These are phyloP conservation scores for Podosphaera xanthii DNA, from an alignment of 2,329 filamentous ascomycete species.

Conservation along the genomic window DNA sequence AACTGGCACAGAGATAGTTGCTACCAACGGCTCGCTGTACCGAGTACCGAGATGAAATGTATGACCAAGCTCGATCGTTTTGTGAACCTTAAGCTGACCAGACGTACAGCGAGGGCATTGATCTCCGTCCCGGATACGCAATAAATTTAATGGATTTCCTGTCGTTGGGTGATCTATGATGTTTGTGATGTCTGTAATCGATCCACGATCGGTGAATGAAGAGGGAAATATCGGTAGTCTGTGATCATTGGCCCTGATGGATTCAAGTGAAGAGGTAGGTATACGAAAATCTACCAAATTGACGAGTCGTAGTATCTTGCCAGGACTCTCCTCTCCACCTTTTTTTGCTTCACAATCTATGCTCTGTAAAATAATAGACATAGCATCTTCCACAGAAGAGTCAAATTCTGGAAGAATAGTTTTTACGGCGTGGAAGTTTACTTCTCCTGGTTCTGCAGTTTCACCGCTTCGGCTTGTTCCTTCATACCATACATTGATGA, in stretches of 20 bases:
- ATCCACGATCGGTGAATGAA: not conserved
- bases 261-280: slow-evolving; percentile 6
- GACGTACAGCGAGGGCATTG: slow-evolving; percentile 45
- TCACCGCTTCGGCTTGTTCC: not conserved
- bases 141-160: slow-evolving; percentile 31
- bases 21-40: slow-evolving; percentile 56
- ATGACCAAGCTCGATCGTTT: slow-evolving; percentile 75
- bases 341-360: not conserved
- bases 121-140: slow-evolving; percentile 44
- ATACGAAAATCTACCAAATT: slow-evolving; percentile 19
- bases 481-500: slow-evolving; percentile 41
- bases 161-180: slow-evolving; percentile 16
- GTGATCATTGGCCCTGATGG: slow-evolving; percentile 1
- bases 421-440: slow-evolving; percentile 44
- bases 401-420: slow-evolving; percentile 44
- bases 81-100: slow-evolving; percentile 40
- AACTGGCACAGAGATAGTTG: slow-evolving; percentile 28
- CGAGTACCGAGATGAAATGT: slow-evolving; percentile 84
- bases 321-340: not conserved
- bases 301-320: slow-evolving; percentile 10
- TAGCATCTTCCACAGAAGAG: slow-evolving; percentile 38
- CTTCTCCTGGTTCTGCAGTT: slow-evolving; percentile 14
- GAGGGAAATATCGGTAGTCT: slow-evolving; percentile 8
- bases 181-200: slow-evolving; percentile 2
- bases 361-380: slow-evolving; percentile 25